Conservation (phyloP, 306 rosid genomes). For the Vachellia pachyceras region DNA sequence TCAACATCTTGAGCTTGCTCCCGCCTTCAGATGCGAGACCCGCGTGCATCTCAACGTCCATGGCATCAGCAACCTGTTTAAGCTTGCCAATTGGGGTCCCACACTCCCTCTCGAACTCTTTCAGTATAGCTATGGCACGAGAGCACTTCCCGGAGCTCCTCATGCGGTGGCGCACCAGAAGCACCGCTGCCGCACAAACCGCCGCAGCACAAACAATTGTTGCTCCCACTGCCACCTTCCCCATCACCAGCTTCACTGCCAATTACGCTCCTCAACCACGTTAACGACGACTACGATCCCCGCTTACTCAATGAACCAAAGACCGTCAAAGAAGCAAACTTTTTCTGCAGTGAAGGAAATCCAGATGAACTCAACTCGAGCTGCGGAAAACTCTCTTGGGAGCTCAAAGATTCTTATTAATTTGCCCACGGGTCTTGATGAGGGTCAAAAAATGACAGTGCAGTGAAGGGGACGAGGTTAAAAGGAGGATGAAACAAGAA, state of each 20-base stretch:
- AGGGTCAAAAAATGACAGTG: conserved; percentile 39
- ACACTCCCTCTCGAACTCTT: conserved; percentile 72
- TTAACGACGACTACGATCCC: background rate
- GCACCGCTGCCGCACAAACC: conserved; percentile 80
- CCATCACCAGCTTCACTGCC: conserved; percentile 51
- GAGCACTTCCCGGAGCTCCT: conserved; percentile 66
- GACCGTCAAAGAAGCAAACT: conserved; percentile 31
- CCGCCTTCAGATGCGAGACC: conserved; percentile 98
- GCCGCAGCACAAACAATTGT: conserved; percentile 77
- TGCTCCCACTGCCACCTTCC: conserved; percentile 69
- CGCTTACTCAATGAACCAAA: background rate
- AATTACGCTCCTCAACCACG: conserved; percentile 1
- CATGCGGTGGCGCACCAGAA: conserved; percentile 62
- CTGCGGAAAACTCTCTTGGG: conserved; percentile 15
- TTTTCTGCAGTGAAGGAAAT: conserved; percentile 13
- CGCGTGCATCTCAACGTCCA: conserved; percentile 95
- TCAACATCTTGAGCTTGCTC: conserved; percentile 95
- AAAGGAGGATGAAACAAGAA: too few relatives aligned
- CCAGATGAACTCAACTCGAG: conserved; percentile 32
- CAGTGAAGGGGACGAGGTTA: background rate
- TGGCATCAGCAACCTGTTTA: conserved; percentile 79
- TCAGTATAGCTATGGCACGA: conserved; percentile 55
- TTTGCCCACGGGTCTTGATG: background rate
- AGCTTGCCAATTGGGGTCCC: conserved; percentile 74
- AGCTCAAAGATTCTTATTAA: conserved; percentile 38